A percentile compares a stretch with the other conserved stretches of the same genome.
phyloP scores from a whole-genome alignment of 208 protist species.

The Phytomonas francai region DNA sequence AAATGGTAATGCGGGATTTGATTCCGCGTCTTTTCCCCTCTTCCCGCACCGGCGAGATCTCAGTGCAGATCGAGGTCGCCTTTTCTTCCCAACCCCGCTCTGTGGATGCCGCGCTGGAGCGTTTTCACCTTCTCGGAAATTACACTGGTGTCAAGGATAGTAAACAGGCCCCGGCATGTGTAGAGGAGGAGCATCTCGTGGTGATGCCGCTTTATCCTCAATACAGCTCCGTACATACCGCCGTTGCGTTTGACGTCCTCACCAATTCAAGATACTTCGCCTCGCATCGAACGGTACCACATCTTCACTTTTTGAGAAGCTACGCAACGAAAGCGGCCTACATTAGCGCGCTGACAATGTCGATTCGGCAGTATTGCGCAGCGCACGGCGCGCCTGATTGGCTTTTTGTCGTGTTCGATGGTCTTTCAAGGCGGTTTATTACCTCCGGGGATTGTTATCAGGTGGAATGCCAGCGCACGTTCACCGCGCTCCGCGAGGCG shows the following conservation, averaged over 20 bases:
- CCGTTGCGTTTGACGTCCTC: conserved; percentile 29
- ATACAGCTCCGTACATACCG: conserved; percentile 28
- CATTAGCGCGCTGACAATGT: conserved; percentile 17
- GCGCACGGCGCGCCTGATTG: conserved; percentile 21
- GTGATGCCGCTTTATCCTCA: conserved; percentile 45
- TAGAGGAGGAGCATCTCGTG: conserved; percentile 26
- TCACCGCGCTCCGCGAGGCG: conserved; percentile 16
- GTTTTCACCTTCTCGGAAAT: conserved; percentile 18
- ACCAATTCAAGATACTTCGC: conserved; percentile 21
- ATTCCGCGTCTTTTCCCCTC: neutral
- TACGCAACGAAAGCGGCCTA: conserved; percentile 28
- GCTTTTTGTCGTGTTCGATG: conserved; percentile 31
- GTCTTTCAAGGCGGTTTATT: conserved; percentile 16
- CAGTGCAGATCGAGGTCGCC: conserved; percentile 31
- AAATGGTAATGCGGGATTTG: conserved; percentile 7
- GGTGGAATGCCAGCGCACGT: conserved; percentile 26
- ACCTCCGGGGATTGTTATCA: conserved; percentile 20
- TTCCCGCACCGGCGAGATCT: neutral
- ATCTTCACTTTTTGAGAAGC: conserved; percentile 34
- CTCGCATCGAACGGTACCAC: conserved; percentile 22
- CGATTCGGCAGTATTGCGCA: neutral
- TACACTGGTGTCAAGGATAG: conserved; percentile 17
- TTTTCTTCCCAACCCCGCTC: conserved; percentile 15
- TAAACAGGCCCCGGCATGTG: conserved; percentile 8
- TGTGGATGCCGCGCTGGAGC: conserved; percentile 25